These are phyloP conservation scores for Lepiota venenata DNA, from an alignment of 768 basidiomycete genomes.

Conservation along the genomic window DNA sequence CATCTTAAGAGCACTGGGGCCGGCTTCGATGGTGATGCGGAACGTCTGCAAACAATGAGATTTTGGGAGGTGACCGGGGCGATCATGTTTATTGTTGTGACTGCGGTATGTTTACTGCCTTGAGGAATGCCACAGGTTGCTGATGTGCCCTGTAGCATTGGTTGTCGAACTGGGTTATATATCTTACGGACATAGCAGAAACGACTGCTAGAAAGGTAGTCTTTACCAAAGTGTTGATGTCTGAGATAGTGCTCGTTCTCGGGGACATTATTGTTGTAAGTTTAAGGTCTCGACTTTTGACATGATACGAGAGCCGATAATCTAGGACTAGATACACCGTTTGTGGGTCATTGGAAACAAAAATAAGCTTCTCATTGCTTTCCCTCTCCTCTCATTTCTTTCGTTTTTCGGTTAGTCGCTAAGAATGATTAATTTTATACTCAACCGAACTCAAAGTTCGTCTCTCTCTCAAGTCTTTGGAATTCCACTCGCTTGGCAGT, in stretches of 20 bases:
- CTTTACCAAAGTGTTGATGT: background rate
- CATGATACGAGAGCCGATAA: too few relatives aligned
- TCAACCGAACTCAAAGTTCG: background rate
- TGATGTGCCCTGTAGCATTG: background rate
- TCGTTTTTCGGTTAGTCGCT: constrained; percentile 1
- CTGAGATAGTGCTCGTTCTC: background rate
- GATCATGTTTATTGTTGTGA: constrained; percentile 1
- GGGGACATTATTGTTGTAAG: background rate
- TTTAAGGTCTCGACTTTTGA: background rate
- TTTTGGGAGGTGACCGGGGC: constrained; percentile 4
- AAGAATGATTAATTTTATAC: background rate
- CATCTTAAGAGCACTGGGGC: background rate
- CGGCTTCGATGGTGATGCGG: background rate
- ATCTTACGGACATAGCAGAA: background rate
- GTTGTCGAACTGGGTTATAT: background rate
- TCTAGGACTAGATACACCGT: background rate
- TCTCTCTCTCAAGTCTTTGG: background rate
- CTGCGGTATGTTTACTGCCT: background rate
- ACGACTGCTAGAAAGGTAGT: background rate
- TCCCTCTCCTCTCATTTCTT: background rate
- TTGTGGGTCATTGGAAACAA: constrained; percentile 4
- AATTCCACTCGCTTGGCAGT: constrained; percentile 4
- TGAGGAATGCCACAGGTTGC: too few relatives aligned
- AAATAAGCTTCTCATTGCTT: constrained; percentile 1
- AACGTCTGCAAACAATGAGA: constrained; percentile 1